Base-by-base conservation (phyloP, 2,329 filamentous ascomycete genomes). In the Pseudogymnoascus sp. region DNA sequence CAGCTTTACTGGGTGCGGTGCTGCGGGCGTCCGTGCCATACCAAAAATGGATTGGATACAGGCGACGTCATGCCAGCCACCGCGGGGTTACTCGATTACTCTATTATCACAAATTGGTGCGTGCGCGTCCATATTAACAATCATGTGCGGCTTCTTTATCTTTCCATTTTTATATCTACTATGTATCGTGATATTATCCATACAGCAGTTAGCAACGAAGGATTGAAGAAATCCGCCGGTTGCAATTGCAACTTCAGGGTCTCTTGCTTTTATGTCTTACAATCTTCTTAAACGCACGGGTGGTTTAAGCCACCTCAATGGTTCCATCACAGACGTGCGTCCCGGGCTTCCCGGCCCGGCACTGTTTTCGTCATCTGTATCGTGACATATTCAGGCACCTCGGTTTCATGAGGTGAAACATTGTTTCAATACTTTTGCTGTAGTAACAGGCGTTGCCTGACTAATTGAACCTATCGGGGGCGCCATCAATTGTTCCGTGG, bases 381-480 rank as follows among this genome's bases (percentile, higher is more conserved):
- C 58, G 17, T 60, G 29, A 41, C 31, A 60, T 60, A 47, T 60
- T 21, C 36, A 41, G 58, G 29, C 58, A 44, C 41, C 21, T 47
- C 41, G 58, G 58, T 60, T 60, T 60, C 58, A 60, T 60, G 58
- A 60, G 58, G 41, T 47, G 58, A 60, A 47, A 37, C 36, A 60
- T 31, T 60, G 58, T 60, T 35, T 60, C 47, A 54, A 54, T 54
- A 54, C 47, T 54, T 33, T 54, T 35, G 47, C 44, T 54, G 44
- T 54, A 11, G 26, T 21, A 54, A 54, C 47, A 54, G 29, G 29
- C 47, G 29, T 35, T 33, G 47, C n/a, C 29, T n/a, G 47, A 29
- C 5, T 54, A 54, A 54, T 54, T 54, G n/a, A 54, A 54, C 47
- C 47, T 50, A 54, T 33, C 15, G 47, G 47, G 29, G 17, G 29